Evolutionary conservation across 495 filamentous ascomycete genomes (phyloP).

Genomic region (Penicilliopsis zonata): DNA sequence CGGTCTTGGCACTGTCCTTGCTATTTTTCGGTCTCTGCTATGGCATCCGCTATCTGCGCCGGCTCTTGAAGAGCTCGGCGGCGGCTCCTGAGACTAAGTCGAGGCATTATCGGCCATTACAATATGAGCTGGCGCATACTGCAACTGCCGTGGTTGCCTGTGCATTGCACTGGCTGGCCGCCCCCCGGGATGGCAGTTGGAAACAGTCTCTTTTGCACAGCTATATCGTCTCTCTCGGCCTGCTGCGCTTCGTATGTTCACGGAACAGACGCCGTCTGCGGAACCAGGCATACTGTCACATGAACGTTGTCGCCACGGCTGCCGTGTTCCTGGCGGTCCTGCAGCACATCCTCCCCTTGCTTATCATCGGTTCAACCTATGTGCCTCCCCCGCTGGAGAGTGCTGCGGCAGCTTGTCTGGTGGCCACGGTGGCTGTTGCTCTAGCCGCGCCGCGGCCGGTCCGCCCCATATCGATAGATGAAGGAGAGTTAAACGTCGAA

Average conservation of each 20-base stretch:
- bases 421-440: slow-evolving; percentile 5
- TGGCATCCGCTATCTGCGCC: slow-evolving; percentile 1
- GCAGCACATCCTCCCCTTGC: slow-evolving; percentile 9
- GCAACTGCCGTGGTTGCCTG: slow-evolving; percentile 6
- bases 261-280: too few species aligned
- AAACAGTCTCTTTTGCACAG: slow-evolving; percentile 7
- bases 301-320: slow-evolving; percentile 6
- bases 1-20: slow-evolving; percentile 3
- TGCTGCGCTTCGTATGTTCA: slow-evolving; percentile 5
- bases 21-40: slow-evolving; percentile 4
- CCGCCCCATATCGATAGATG: slow-evolving; percentile 3
- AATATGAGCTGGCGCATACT: slow-evolving; percentile 9
- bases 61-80: background rate
- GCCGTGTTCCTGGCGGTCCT: slow-evolving; percentile 5
- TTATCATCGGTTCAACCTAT: slow-evolving; percentile 9
- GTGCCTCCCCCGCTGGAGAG: slow-evolving; percentile 3
- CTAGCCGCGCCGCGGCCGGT: slow-evolving; percentile 10
- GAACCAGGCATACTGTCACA: slow-evolving; percentile 8
- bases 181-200: slow-evolving; percentile 5
- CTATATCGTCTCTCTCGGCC: slow-evolving; percentile 8
- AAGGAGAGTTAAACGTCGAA: slow-evolving; percentile 2
- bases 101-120: slow-evolving; percentile 3
- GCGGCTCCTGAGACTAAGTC: background rate
- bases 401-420: slow-evolving; percentile 6
- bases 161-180: slow-evolving; percentile 6